Evolutionary conservation across 768 basidiomycete species (phyloP).

Genomic region (Russula vinacea): DNA sequence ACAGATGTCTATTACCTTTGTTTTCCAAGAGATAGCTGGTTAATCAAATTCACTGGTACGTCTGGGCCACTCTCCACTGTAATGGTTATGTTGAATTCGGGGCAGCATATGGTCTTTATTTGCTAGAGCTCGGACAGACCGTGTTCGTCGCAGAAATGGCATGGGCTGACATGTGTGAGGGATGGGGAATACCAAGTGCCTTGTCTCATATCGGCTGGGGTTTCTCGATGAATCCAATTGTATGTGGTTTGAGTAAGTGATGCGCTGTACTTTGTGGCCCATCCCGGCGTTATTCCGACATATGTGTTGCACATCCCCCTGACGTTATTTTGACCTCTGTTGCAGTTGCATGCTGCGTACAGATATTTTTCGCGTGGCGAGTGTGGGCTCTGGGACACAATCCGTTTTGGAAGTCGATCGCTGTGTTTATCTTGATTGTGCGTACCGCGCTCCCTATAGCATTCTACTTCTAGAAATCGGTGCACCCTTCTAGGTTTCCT

Average conservation of each 20-base stretch:
- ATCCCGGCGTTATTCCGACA: neutral
- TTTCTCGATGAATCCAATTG: neutral
- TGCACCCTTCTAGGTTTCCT: neutral
- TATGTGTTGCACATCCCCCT: neutral
- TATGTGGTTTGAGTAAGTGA: slow-evolving; percentile 1
- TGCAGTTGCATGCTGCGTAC: slow-evolving; percentile 10
- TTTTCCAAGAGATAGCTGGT: neutral
- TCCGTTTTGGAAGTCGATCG: slow-evolving; percentile 7
- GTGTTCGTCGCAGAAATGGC: neutral
- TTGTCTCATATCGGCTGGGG: neutral
- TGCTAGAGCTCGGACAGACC: slow-evolving; percentile 9
- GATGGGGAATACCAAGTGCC: slow-evolving; percentile 4
- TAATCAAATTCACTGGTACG: slow-evolving; percentile 4
- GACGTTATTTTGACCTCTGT: too few species aligned
- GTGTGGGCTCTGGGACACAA: slow-evolving; percentile 4
- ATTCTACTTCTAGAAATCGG: neutral
- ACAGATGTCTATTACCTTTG: slow-evolving; percentile 11
- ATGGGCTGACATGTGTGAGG: slow-evolving; percentile 2
- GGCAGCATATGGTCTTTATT: slow-evolving; percentile 17
- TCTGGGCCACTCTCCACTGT: neutral
- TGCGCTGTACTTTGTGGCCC: neutral
- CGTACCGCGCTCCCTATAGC: neutral
- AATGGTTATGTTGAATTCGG: neutral
- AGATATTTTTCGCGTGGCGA: slow-evolving; percentile 17
- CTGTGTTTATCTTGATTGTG: neutral